Conservation (phyloP, 2,329 filamentous ascomycete genomes). For the Cadophora sp. region DNA sequence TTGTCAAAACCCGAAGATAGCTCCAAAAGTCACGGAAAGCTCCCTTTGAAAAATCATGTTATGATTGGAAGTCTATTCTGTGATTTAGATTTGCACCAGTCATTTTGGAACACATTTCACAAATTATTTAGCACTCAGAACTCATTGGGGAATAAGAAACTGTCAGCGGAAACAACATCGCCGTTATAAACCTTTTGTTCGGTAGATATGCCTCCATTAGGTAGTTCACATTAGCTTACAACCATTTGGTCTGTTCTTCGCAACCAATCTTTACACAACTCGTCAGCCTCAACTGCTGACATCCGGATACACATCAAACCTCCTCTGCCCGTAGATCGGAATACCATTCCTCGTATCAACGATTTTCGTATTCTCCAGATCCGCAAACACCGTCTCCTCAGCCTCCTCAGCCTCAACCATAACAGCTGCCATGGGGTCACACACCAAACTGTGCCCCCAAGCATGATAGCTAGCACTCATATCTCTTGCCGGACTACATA, state of each 20-base stretch:
- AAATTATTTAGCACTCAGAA: too few relatives aligned
- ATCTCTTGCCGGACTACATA: conserved; percentile 91
- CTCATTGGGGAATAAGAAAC: too few relatives aligned
- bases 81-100: too few relatives aligned
- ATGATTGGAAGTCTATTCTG: too few relatives aligned
- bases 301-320: conserved; percentile 96
- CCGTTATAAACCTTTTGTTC: too few relatives aligned
- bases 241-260: background rate
- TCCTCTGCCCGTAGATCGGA: conserved; percentile 81
- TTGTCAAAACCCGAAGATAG: background rate
- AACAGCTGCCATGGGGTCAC: conserved; percentile 87
- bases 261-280: background rate
- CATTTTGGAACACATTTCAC: too few relatives aligned
- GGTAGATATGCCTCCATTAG: background rate
- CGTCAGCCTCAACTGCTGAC: conserved; percentile 59
- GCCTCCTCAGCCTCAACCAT: conserved; percentile 78
- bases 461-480: conserved; percentile 80
- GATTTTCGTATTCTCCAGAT: conserved; percentile 72
- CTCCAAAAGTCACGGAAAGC: too few relatives aligned
- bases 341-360: conserved; percentile 81
- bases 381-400: conserved; percentile 77
- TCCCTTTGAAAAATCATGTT: too few relatives aligned
- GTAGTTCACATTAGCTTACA: background rate
- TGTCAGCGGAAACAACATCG: too few relatives aligned
- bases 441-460: conserved; percentile 89